Evolutionary conservation across 75 land plant genomes (phyloP), one percentile per base, ranked within the genome.

Genomic region (Pinus tabuliformis): DNA sequence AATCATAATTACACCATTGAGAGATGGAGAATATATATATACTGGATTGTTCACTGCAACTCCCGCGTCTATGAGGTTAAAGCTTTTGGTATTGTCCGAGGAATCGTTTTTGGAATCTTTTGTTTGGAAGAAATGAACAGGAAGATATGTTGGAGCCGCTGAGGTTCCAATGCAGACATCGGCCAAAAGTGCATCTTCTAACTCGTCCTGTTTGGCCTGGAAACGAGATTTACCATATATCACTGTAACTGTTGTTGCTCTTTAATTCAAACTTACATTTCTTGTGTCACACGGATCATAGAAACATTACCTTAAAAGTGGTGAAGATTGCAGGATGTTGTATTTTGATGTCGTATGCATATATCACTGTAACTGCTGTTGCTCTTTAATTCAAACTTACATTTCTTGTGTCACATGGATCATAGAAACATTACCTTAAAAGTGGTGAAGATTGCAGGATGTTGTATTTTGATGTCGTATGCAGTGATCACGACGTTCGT

Each of bases 271-370:
- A 63, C 14, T 62, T 14, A 15, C 13, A 14, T 24, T 13, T 26
- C 16, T 12, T 62, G 8, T 13, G 26, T 58, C 6, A n/a, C 20
- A 3, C 18, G 4, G 60, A 61, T 22, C 3, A 37, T 7, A 15
- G 26, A 28, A 28, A 62, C 17, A 65, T 5, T 18, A 88, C 90
- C 39, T 78, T 81, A 22, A 17, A 57, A 3, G 80, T 83, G 17
- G 80, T 70, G 83, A 88, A 86, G 83, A 83, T 77, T 78, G 11
- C 79, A 4, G 91, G 93, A n/a, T 91, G 86, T 56, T 86, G 79
- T 4, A 66, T 28, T 68, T 80, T 81, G 77, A 86, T 77, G 65
- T 91, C 92, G 58, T 78, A 91, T 75, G 0, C 3, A 58, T 58
- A 20, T 16, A 58, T 57, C 18, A 13, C 1, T 63, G 17, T 3